A percentile compares a stretch with the other conserved stretches of the same genome.
phyloP scores from a whole-genome alignment of 768 basidiomycete genomes.

The Dictyophora rubrovolvata region DNA sequence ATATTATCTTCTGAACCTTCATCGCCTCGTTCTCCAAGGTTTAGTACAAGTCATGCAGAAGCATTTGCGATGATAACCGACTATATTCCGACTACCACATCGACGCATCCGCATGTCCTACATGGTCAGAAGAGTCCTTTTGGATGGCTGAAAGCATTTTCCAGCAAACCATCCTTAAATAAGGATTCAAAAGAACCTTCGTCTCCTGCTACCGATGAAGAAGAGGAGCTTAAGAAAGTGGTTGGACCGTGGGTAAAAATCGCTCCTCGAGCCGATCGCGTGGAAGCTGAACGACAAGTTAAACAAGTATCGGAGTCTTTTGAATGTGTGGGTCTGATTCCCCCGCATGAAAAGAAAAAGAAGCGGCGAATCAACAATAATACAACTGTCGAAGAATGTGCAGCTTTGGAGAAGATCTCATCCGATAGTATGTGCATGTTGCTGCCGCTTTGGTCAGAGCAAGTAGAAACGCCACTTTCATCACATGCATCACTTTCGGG shows the following conservation, averaged over 20 bases:
- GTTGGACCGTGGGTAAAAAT: conserved; percentile 1
- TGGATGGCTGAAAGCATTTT: conserved; percentile 1
- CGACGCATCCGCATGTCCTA: not conserved
- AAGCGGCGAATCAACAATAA: not conserved
- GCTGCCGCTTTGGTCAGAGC: conserved; percentile 3
- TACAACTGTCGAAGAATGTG: not conserved
- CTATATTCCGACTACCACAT: not conserved
- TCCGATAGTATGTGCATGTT: conserved; percentile 7
- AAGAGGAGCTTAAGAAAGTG: not conserved
- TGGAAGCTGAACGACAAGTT: conserved; percentile 2
- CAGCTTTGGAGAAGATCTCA: not conserved
- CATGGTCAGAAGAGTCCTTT: not conserved
- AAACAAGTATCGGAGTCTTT: conserved; percentile 1
- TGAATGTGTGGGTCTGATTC: conserved; percentile 8
- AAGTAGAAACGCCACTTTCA: not conserved
- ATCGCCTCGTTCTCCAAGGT: not conserved
- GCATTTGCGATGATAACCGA: conserved; percentile 7
- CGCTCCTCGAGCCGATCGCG: conserved; percentile 2
- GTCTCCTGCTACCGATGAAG: conserved; percentile 4
- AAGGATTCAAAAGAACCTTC: not conserved
- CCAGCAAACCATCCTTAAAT: not conserved
- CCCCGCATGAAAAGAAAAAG: conserved; percentile 5
- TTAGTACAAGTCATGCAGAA: conserved; percentile 10
- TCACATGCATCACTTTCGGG: not conserved
- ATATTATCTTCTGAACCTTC: not conserved